A percentile compares a stretch with the other conserved stretches of the same genome.
Conservation (phyloP, 345 rosid species). For the Schrenkiella parvula region DNA sequence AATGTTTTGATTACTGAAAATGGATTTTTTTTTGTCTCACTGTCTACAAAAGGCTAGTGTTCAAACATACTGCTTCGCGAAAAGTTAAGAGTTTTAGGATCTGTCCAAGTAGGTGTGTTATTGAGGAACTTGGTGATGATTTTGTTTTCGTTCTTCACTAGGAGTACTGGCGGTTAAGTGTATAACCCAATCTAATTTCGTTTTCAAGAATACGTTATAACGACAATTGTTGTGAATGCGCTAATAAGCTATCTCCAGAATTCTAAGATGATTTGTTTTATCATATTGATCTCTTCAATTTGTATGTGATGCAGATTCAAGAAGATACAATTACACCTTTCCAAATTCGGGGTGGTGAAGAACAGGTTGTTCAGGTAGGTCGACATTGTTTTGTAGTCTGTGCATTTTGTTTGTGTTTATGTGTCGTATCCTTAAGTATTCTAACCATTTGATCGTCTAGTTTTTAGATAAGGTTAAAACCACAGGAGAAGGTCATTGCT, state of each 20-base stretch:
- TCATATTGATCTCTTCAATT: neutral
- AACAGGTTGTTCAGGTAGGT: constrained; percentile 90
- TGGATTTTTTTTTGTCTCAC: neutral
- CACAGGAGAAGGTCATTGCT: constrained; percentile 80
- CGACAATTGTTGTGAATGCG: neutral
- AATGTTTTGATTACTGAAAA: too few relatives aligned
- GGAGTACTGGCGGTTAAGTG: too few relatives aligned
- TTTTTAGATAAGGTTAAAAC: constrained; percentile 84
- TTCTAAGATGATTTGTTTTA: neutral
- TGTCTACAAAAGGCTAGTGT: neutral
- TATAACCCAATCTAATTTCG: neutral
- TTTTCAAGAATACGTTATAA: neutral
- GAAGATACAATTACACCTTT: constrained; percentile 81
- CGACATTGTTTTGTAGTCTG: neutral
- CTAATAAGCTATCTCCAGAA: neutral
- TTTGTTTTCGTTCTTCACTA: too few relatives aligned
- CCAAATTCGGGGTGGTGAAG: constrained; percentile 98
- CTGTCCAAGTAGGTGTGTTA: too few relatives aligned
- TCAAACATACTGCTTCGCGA: too few relatives aligned
- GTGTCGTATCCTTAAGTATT: neutral
- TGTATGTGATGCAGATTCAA: constrained; percentile 57
- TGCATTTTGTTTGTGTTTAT: neutral
- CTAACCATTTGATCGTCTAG: neutral
- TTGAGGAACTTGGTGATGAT: too few relatives aligned
- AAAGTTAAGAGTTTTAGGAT: neutral